A percentile compares a stretch with the other conserved stretches of the same genome.
These are phyloP conservation scores for Eremothecium sinecaudum DNA, from an alignment of 1,139 yeast genomes.

Conservation along the genomic window DNA sequence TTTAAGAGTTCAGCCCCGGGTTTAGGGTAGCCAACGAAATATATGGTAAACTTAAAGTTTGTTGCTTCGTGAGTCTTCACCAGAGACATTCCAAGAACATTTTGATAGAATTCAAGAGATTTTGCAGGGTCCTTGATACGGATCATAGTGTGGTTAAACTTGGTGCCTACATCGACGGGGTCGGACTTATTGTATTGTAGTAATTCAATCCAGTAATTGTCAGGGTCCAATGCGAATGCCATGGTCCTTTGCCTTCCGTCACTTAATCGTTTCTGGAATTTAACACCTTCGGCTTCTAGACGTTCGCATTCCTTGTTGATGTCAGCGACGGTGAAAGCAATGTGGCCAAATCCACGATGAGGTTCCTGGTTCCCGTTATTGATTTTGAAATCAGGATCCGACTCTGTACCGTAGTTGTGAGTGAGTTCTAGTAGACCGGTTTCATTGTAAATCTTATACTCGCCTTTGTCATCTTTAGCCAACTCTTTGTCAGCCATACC, in stretches of 20 bases:
- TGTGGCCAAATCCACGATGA: conserved; percentile 87
- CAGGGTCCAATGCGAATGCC: conserved; percentile 92
- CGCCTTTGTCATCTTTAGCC: conserved; percentile 40
- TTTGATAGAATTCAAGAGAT: conserved; percentile 67
- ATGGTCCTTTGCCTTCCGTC: conserved; percentile 91
- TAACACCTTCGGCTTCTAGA: conserved; percentile 50
- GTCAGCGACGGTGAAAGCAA: conserved; percentile 79
- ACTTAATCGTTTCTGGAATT: conserved; percentile 67
- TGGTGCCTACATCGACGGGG: conserved; percentile 20
- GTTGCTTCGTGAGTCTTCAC: conserved; percentile 47
- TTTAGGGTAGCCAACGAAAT: conserved; percentile 62
- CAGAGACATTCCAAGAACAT: conserved; percentile 72
- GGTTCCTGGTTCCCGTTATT: conserved; percentile 82
- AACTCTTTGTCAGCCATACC: conserved; percentile 45
- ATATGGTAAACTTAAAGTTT: conserved; percentile 71
- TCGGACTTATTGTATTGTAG: conserved; percentile 43
- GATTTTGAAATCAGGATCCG: conserved; percentile 46
- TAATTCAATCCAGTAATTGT: conserved; percentile 94
- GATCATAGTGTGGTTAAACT: conserved; percentile 86
- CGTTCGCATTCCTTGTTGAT: conserved; percentile 51
- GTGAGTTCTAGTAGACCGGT: conserved; percentile 79
- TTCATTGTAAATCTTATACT: conserved; percentile 36
- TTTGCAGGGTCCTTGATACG: conserved; percentile 77
- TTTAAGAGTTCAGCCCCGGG: conserved; percentile 27
- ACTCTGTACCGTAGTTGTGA: conserved; percentile 69